Percentiles rank a stretch among this genome's conserved stretches.
Conservation (phyloP, 805 yeast genomes). For the Candida fluviatilis region DNA sequence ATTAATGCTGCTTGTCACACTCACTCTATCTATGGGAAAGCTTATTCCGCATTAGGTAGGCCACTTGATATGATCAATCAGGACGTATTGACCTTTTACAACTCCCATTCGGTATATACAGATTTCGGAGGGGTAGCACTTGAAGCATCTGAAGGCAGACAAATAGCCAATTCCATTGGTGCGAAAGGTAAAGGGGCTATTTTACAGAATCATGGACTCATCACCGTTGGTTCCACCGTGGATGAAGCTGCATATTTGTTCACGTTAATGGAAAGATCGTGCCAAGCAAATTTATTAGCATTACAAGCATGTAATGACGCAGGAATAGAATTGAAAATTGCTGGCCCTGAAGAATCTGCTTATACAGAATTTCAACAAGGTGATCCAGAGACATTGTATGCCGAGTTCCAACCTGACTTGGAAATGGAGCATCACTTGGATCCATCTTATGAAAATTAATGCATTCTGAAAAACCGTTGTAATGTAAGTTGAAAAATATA, state of each 20-base stretch:
- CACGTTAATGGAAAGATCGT: conserved; percentile 27
- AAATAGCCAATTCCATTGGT: conserved; percentile 28
- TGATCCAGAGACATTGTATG: conserved; percentile 65
- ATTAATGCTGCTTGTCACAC: conserved; percentile 40
- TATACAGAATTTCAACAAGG: conserved; percentile 57
- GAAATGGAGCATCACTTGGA: conserved; percentile 26
- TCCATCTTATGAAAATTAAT: conserved; percentile 6
- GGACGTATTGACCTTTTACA: conserved; percentile 67
- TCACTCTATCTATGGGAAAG: conserved; percentile 38
- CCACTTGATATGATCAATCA: conserved; percentile 74
- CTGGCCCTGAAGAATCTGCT: conserved; percentile 61
- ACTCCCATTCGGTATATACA: conserved; percentile 58
- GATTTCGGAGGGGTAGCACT: conserved; percentile 77
- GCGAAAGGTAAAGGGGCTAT: conserved; percentile 25
- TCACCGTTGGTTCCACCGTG: conserved; percentile 31
- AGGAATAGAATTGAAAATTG: conserved; percentile 38
- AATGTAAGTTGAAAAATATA: too few relatives aligned
- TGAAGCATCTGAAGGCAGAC: conserved; percentile 26
- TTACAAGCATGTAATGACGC: conserved; percentile 37
- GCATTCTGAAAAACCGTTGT: too few relatives aligned
- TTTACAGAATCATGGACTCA: conserved; percentile 31
- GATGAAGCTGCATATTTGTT: conserved; percentile 36
- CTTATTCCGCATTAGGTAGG: conserved; percentile 33
- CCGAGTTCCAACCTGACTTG: conserved; percentile 70
- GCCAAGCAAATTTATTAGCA: conserved; percentile 27